phyloP scores from a whole-genome alignment of 495 filamentous ascomycete genomes.

The Zalerion maritima region DNA sequence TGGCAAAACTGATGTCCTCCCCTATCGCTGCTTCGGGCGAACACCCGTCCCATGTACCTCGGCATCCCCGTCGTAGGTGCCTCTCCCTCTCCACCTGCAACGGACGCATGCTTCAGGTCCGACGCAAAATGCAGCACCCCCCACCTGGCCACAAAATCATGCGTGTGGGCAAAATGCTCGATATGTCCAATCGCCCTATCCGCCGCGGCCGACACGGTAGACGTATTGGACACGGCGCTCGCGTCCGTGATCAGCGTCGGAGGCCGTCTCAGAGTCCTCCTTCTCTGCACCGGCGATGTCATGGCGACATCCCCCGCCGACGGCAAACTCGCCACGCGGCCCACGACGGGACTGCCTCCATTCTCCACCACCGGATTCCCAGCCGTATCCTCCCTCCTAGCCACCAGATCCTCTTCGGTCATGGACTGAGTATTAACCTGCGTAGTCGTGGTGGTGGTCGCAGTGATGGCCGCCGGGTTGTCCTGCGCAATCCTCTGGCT shows the following conservation, averaged over 20 bases:
- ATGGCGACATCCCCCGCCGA: too few species aligned
- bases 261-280: too few species aligned
- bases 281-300: too few species aligned
- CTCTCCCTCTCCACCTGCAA: slow-evolving; percentile 1
- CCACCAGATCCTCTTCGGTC: slow-evolving; percentile 5
- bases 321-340: too few species aligned
- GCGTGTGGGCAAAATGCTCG: slow-evolving; percentile 71
- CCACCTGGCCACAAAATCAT: slow-evolving; percentile 62
- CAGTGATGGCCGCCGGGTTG: slow-evolving; percentile 4
- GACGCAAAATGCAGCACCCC: slow-evolving; percentile 57
- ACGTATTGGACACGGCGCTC: slow-evolving; percentile 2
- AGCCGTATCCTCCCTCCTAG: too few species aligned
- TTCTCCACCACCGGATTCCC: too few species aligned
- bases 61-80: slow-evolving; percentile 18
- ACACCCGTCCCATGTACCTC: slow-evolving; percentile 63
- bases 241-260: slow-evolving; percentile 7
- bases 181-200: slow-evolving; percentile 51
- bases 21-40: slow-evolving; percentile 40
- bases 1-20: slow-evolving; percentile 64
- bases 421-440: slow-evolving; percentile 6
- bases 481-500: slow-evolving; percentile 10
- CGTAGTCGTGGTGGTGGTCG: slow-evolving; percentile 9
- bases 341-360: too few species aligned
- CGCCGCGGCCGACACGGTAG: slow-evolving; percentile 10
- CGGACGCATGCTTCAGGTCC: slow-evolving; percentile 16